Percentiles rank a stretch among this genome's conserved stretches.
These are phyloP conservation scores for Actinomortierella wolfii DNA, from an alignment of 371 early-diverging fungal genomes.

Conservation along the genomic window DNA sequence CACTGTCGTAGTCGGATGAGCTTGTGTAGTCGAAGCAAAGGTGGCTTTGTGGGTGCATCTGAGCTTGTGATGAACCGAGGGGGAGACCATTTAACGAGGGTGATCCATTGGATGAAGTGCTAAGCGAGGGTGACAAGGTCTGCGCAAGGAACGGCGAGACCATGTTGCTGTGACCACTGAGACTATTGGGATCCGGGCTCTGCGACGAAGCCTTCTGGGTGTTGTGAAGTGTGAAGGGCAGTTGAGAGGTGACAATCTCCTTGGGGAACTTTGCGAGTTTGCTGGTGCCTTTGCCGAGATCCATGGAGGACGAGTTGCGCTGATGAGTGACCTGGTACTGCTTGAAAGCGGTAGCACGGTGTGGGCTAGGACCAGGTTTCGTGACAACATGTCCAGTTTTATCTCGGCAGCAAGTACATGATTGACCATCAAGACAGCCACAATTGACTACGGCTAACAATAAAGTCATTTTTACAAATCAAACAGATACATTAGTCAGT, in stretches of 20 bases:
- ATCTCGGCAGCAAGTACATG: conserved; percentile 24
- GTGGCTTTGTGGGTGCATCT: conserved; percentile 20
- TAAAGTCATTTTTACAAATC: conserved; percentile 10
- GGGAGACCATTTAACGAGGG: conserved; percentile 14
- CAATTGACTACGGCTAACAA: conserved; percentile 25
- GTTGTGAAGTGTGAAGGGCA: conserved; percentile 29
- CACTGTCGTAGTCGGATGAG: conserved; percentile 45
- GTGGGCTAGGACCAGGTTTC: conserved; percentile 17
- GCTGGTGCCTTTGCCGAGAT: conserved; percentile 29
- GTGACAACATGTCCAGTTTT: conserved; percentile 11
- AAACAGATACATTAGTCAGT: no score
- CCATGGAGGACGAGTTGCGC: conserved; percentile 28
- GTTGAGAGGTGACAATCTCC: conserved; percentile 11
- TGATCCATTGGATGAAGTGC: conserved; percentile 15
- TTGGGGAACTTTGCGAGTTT: neutral
- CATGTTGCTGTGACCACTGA: no score
- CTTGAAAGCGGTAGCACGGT: conserved; percentile 18
- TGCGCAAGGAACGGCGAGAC: conserved; percentile 28
- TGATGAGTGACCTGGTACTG: conserved; percentile 16
- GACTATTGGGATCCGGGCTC: no score
- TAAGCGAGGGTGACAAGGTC: conserved; percentile 29
- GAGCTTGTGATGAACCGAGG: conserved; percentile 10
- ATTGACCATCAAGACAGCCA: conserved; percentile 28
- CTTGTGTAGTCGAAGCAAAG: conserved; percentile 43
- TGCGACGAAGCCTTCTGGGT: neutral